These are phyloP conservation scores for Mucor saturninus DNA, from an alignment of 371 early-diverging fungal species.

Conservation along the genomic window DNA sequence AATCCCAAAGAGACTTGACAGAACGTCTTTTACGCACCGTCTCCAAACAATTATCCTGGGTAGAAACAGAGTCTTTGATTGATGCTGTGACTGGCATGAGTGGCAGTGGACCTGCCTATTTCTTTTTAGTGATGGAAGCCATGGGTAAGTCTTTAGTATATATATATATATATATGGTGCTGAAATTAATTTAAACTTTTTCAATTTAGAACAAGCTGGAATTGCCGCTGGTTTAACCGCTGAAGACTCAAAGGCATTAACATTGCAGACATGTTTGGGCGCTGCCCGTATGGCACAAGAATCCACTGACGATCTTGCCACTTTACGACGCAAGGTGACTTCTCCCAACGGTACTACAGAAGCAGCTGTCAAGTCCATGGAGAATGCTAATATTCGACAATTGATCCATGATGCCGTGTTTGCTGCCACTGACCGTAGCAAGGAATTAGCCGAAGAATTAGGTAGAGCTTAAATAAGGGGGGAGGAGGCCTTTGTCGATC, in stretches of 20 bases:
- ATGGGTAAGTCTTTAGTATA: slow-evolving; percentile 62
- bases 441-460: slow-evolving; percentile 72
- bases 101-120: slow-evolving; percentile 93
- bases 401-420: slow-evolving; percentile 65
- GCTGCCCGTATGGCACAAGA: slow-evolving; percentile 87
- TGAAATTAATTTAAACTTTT: not conserved
- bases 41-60: slow-evolving; percentile 81
- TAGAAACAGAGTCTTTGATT: slow-evolving; percentile 73
- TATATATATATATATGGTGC: too few species aligned
- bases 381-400: slow-evolving; percentile 64
- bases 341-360: slow-evolving; percentile 95
- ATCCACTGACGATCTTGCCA: slow-evolving; percentile 76
- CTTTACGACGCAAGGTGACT: slow-evolving; percentile 86
- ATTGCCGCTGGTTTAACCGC: slow-evolving; percentile 76
- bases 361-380: slow-evolving; percentile 83
- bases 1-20: slow-evolving; percentile 65
- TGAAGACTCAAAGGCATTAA: slow-evolving; percentile 78
- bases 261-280: slow-evolving; percentile 89
- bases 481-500: not conserved
- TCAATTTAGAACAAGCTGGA: slow-evolving; percentile 69
- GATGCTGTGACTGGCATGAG: slow-evolving; percentile 91
- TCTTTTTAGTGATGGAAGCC: slow-evolving; percentile 90
- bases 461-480: slow-evolving; percentile 46
- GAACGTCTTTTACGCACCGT: slow-evolving; percentile 73
- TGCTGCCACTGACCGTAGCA: slow-evolving; percentile 74